Conservation (phyloP, 768 basidiomycete genomes). For the Cubamyces sp. region DNA sequence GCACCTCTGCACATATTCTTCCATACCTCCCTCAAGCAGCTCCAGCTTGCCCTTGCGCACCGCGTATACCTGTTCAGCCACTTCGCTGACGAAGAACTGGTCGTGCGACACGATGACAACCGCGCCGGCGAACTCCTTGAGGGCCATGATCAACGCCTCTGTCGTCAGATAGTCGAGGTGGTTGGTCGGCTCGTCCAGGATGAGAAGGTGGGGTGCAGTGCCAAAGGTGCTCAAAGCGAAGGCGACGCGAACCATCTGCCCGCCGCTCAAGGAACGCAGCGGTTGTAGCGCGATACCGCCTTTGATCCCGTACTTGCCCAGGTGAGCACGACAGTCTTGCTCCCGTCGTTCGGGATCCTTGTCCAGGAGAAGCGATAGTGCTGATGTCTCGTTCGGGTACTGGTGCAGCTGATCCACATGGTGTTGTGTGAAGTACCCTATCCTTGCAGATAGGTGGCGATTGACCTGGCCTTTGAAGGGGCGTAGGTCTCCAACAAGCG, state of each 20-base stretch:
- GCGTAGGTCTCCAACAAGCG: slow-evolving; percentile 26
- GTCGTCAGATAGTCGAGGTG: slow-evolving; percentile 95
- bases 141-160: slow-evolving; percentile 97
- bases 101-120: slow-evolving; percentile 97
- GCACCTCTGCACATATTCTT: slow-evolving; percentile 15
- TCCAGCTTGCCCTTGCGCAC: slow-evolving; percentile 89
- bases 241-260: slow-evolving; percentile 98
- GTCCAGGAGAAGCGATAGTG: slow-evolving; percentile 15
- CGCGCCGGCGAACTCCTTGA: slow-evolving; percentile 97
- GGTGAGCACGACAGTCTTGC: slow-evolving; percentile 21
- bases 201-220: slow-evolving; percentile 91
- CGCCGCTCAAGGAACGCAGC: slow-evolving; percentile 93
- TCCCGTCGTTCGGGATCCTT: slow-evolving; percentile 10
- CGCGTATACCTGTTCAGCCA: slow-evolving; percentile 97
- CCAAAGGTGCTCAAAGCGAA: slow-evolving; percentile 88
- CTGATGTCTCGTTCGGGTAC: slow-evolving; percentile 13
- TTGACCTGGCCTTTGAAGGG: slow-evolving; percentile 26
- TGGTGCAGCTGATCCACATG: slow-evolving; percentile 28
- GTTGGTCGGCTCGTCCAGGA: slow-evolving; percentile 93
- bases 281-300: slow-evolving; percentile 17
- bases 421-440: slow-evolving; percentile 31
- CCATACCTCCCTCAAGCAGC: slow-evolving; percentile 20
- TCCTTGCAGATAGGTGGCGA: slow-evolving; percentile 25
- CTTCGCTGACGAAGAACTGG: slow-evolving; percentile 95
- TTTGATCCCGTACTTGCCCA: slow-evolving; percentile 25